These are phyloP conservation scores for Abelmoschus esculentus DNA, from an alignment of 345 rosid species.

Conservation along the genomic window DNA sequence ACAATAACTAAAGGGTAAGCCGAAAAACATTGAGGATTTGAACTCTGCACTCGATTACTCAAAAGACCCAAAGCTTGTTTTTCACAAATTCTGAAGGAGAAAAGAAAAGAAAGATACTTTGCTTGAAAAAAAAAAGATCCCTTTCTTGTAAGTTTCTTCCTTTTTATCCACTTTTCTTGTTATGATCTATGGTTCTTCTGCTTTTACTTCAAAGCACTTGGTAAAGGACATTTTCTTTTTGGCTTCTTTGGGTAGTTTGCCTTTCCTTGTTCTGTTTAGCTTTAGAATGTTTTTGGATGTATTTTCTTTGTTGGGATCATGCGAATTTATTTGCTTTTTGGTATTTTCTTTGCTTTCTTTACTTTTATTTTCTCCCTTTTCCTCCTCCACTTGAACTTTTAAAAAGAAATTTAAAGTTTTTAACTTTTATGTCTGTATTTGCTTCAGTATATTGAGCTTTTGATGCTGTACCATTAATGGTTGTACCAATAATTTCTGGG, in stretches of 20 bases:
- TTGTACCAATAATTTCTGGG: slow-evolving; percentile 5
- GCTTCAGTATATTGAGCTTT: slow-evolving; percentile 13
- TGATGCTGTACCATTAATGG: slow-evolving; percentile 1
- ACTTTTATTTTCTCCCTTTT: slow-evolving; percentile 4
- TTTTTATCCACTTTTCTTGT: slow-evolving; percentile 17
- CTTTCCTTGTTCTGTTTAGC: not conserved
- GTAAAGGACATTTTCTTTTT: not conserved
- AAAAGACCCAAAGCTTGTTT: slow-evolving; percentile 11
- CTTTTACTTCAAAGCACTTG: slow-evolving; percentile 1
- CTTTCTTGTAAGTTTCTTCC: slow-evolving; percentile 57
- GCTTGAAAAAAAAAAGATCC: slow-evolving; percentile 49
- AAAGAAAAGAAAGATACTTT: slow-evolving; percentile 30
- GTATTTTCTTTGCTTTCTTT: too few species aligned
- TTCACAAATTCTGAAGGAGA: not conserved
- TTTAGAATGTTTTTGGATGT: slow-evolving; percentile 7
- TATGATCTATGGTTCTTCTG: not conserved
- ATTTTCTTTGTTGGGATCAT: slow-evolving; percentile 25
- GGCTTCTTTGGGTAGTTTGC: slow-evolving; percentile 13
- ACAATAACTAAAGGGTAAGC: too few species aligned
- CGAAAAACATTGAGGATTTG: slow-evolving; percentile 6
- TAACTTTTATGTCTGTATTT: not conserved
- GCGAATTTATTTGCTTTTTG: slow-evolving; percentile 11
- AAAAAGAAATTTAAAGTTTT: not conserved
- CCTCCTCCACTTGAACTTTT: not conserved
- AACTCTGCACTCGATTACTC: slow-evolving; percentile 28